Evolutionary conservation across 208 protist species (phyloP), one percentile per base, ranked within the genome.

Genomic region (Trypanosoma rangeli): DNA sequence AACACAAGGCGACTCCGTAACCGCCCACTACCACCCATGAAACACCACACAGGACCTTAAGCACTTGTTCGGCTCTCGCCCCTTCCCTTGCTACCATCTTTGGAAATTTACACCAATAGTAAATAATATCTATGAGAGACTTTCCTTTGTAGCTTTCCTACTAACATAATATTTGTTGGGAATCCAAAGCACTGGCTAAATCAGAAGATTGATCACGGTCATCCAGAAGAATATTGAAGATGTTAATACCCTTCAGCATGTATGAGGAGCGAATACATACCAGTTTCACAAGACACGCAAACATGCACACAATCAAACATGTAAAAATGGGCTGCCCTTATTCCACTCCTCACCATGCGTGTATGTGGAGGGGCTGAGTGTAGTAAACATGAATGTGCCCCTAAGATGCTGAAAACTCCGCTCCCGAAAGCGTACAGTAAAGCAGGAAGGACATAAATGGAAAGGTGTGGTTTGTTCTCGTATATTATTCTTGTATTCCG

Each of bases 1-100:
- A 95, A 29, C 44, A 73, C 24, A 85, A 69, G 0, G 81, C 82
- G 9, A 90, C 46, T 0, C 71, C 78, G 64, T 95, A 95, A 18
- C 81, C 81, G 5, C 78, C 81, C 0, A 95, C 65, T 8, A 92
- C 52, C 2, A 64, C 76, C 12, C 86, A 79, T 0, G 86, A 82
- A 55, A 66, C 74, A 48, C 77, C 80, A 59, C 83, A 86, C 8
- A 90, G 64, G 3, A 55, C 31, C 33, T 49, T 73, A 24, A 80
- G 8, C 49, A 56, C 53, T 5, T 20, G 15, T 26, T 57, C 72
- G 0, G 35, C 54, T 13, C n/a, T 24, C 8, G 29, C 20, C 0
- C 16, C 55, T 35, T 33, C 13, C 5, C 9, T 37, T 10, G 48
- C 60, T 24, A 46, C 39, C 46, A 15, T 29, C 31, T 29, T 63